Evolutionary conservation across 306 rosid species (phyloP), one percentile per base, ranked within the genome.

Genomic region (Rosa lucieae): DNA sequence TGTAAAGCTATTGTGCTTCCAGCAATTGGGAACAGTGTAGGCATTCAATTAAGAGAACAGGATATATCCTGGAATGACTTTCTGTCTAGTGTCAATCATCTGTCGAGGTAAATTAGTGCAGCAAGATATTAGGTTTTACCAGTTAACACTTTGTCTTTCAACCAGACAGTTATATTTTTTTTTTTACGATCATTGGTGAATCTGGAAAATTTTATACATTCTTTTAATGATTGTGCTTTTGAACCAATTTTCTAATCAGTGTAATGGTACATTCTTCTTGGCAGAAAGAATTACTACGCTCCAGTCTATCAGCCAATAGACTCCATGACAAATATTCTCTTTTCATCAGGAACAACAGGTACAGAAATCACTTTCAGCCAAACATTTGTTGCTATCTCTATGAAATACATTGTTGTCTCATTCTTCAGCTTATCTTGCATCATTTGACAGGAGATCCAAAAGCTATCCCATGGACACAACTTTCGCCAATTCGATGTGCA

Each of bases 321-420:
- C 43, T 75, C 91, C 48, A 49, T 89, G 75, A 95, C 92, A 10
- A 95, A 95, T 82, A 88, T 95, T 76, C 94, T 95, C 53, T 93
- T 95, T 77, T 95, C 99, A 76, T 95, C 99, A 47, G 99, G 99
- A 85, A 93, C 99, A 74, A 93, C 99, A 37, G 98, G 99, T 93
- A 86, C 75, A 63, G 17, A 75, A 70, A 63, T 43, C 82, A 20
- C 23, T 56, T 61, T 2, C 52, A 71, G 37, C 72, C 72, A 65
- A 29, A 65, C 80, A 70, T 21, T 46, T 65, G 46, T 15, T 58
- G 56, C 51, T 52, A 56, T 42, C 77, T 58, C 4, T 5, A 5
- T 44, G 44, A 12, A 49, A 75, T 40, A 66, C 18, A 20, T 47
- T 52, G 59, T 77, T 23, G 74, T 73, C 12, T 29, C 77, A 61